phyloP scores from a whole-genome alignment of 768 basidiomycete genomes.

The Amanita fuliginea region DNA sequence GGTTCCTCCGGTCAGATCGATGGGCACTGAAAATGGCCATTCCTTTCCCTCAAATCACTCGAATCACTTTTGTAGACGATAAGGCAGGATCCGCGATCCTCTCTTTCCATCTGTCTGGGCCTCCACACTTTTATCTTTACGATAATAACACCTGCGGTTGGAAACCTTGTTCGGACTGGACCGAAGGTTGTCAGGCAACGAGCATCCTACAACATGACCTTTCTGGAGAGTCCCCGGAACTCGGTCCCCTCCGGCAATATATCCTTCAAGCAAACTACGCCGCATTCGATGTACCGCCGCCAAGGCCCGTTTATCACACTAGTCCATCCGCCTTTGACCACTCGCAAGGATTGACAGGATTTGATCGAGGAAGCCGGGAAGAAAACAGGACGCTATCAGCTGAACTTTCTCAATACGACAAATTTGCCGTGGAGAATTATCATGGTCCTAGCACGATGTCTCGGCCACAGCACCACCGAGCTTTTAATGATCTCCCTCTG shows the following conservation, averaged over 20 bases:
- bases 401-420: not conserved
- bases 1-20: constrained; percentile 70
- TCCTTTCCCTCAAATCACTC: constrained; percentile 50
- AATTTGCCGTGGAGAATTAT: not conserved
- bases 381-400: not conserved
- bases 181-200: constrained; percentile 60
- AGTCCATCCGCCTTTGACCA: constrained; percentile 26
- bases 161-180: constrained; percentile 68
- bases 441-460: not conserved
- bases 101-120: constrained; percentile 51
- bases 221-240: constrained; percentile 50
- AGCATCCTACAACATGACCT: constrained; percentile 54
- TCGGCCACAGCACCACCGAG: not conserved
- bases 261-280: constrained; percentile 21
- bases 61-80: constrained; percentile 44
- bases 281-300: not conserved
- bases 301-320: not conserved
- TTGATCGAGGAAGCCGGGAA: not conserved
- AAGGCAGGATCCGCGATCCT: constrained; percentile 48
- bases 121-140: constrained; percentile 64
- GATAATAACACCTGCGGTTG: constrained; percentile 32
- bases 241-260: constrained; percentile 42
- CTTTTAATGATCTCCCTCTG: too few relatives aligned
- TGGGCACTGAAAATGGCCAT: constrained; percentile 82
- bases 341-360: constrained; percentile 12